Conservation (phyloP, 164 flowering plant species). For the Stephania japonica region DNA sequence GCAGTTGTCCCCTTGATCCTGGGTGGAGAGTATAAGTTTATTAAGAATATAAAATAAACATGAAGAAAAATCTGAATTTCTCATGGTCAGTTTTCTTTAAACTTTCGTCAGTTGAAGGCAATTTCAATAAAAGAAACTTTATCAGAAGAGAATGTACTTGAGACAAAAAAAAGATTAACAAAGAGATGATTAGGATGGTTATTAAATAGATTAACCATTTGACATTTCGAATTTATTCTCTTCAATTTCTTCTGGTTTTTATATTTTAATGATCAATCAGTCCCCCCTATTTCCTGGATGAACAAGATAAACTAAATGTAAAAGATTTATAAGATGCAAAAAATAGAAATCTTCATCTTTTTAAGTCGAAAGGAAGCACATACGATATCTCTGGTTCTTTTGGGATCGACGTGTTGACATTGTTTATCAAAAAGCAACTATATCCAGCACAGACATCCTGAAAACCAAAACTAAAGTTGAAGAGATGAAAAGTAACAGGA, state of each 20-base stretch:
- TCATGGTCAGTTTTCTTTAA: background rate
- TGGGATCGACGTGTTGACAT: conserved; percentile 36
- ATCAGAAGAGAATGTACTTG: background rate
- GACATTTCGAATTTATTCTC: background rate
- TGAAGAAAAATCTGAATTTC: background rate
- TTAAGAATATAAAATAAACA: background rate
- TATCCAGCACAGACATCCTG: conserved; percentile 75
- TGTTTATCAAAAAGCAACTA: conserved; percentile 71
- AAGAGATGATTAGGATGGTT: background rate
- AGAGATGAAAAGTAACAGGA: background rate
- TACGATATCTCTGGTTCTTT: conserved; percentile 68
- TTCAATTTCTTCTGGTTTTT: background rate
- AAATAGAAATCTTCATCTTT: background rate
- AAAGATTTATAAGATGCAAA: background rate
- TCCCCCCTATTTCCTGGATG: background rate
- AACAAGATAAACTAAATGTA: background rate
- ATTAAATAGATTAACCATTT: background rate
- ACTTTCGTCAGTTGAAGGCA: background rate
- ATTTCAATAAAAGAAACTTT: background rate
- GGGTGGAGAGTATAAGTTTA: conserved; percentile 10
- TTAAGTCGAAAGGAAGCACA: conserved; percentile 16
- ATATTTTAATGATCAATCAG: background rate
- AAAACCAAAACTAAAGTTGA: conserved; percentile 16
- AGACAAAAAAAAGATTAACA: background rate
- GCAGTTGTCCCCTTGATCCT: conserved; percentile 84